Evolutionary conservation across 352 stramenopile genomes (phyloP), one percentile per base, ranked within the genome.

Genomic region (Phytophthora niederhauseri): DNA sequence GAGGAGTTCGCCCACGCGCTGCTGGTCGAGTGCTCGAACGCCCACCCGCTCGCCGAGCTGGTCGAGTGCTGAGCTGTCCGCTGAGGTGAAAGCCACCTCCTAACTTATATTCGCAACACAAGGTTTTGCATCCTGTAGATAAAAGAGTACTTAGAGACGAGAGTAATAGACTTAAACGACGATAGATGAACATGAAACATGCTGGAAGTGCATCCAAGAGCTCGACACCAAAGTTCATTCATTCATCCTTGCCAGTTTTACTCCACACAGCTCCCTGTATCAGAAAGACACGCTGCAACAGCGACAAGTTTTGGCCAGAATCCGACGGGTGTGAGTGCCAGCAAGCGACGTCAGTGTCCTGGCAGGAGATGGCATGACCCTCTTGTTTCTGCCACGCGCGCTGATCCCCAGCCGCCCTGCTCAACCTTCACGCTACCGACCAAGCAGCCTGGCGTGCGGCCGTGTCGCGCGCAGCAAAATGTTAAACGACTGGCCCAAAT

Each of bases 1-100:
- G 87, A 95, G 65, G 75, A 87, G 50, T 95, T 95, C 64, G 81
- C 84, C 0, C 82, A 95, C 66, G 76, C 77, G 49, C 65, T 95
- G 49, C 72, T 95, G 34, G 69, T 93, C 41, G 87, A 95, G 74
- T 87, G 82, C 73, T 76, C 82, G 1, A 90, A 84, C 55, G 84
- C 85, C 0, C 81, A 95, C 70, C 78, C 77, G 14, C 73, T 95
- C n/a, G 85, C 83, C 14, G 85, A 92, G 17, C 66, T 93, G 19
- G 68, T 93, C 14, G 85, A 88, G 66, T 82, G 80, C 56, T 88
- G 66, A 76, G 41, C 4, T 36, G 56, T 22, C 28, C 8, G 28
- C 28, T 31, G 28, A 31, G 28, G 28, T 31, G 28, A 26, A 26
- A 26, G 31, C 34, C 34, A 41, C 34, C 7, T 36, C 28, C 45